Evolutionary conservation across 495 filamentous ascomycete genomes (phyloP).

Genomic region (Talaromyces nanjingensis): DNA sequence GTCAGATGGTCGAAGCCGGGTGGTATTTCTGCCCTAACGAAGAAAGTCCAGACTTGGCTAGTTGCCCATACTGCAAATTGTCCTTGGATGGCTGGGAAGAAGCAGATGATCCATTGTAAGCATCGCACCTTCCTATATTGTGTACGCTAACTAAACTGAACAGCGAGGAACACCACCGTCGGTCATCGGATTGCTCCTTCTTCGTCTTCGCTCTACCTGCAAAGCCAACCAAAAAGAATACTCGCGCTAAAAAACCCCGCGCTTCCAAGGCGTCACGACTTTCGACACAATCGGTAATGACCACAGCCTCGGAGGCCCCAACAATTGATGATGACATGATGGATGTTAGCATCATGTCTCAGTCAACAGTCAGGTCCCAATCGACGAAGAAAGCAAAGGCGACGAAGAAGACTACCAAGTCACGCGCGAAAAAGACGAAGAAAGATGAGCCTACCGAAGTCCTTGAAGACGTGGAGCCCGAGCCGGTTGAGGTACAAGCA

Average conservation of each 20-base stretch:
- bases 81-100: slow-evolving; percentile 89
- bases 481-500: slow-evolving; percentile 19
- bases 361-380: slow-evolving; percentile 13
- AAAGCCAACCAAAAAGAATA: slow-evolving; percentile 44
- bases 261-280: slow-evolving; percentile 64
- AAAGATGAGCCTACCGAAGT: slow-evolving; percentile 53
- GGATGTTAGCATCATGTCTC: slow-evolving; percentile 63
- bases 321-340: slow-evolving; percentile 50
- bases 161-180: slow-evolving; percentile 79
- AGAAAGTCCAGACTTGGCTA: slow-evolving; percentile 76
- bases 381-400: slow-evolving; percentile 45
- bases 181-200: slow-evolving; percentile 75
- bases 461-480: slow-evolving; percentile 22
- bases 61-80: slow-evolving; percentile 80
- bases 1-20: slow-evolving; percentile 79
- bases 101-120: slow-evolving; percentile 78
- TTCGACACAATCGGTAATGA: slow-evolving; percentile 60
- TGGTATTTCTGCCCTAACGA: slow-evolving; percentile 86
- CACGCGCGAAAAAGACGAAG: slow-evolving; percentile 39
- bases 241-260: slow-evolving; percentile 48
- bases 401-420: slow-evolving; percentile 41
- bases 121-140: slow-evolving; percentile 13
- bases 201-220: slow-evolving; percentile 49
- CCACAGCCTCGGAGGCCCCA: slow-evolving; percentile 44
- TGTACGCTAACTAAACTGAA: slow-evolving; percentile 20